Evolutionary conservation across 306 rosid species (phyloP).

Genomic region (Fragaria nilgerrensis): DNA sequence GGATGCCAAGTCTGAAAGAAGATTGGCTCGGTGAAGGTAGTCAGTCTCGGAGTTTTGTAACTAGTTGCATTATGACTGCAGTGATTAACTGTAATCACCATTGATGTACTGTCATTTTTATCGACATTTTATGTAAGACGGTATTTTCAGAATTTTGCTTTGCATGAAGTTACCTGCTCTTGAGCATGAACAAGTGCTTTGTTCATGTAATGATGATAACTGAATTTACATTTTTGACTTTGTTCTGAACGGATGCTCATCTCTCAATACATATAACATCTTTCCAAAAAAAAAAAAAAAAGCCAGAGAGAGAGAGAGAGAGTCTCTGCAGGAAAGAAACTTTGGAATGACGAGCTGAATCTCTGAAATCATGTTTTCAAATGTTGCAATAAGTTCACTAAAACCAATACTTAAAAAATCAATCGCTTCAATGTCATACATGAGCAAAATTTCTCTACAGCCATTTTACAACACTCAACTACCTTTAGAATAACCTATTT

Average conservation of each 20-base stretch:
- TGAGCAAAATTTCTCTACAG: constrained; percentile 37
- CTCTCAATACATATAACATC: no score
- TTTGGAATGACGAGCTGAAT: background rate
- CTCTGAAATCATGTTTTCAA: background rate
- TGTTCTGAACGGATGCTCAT: no score
- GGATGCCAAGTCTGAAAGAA: no score
- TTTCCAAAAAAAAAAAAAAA: no score
- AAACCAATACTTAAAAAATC: background rate
- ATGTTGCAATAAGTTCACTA: background rate
- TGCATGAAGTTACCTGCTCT: background rate
- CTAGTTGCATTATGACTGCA: no score
- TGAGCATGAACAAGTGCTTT: no score
- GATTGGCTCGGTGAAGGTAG: no score
- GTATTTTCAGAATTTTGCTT: background rate
- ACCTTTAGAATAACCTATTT: constrained; percentile 34
- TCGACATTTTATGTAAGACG: background rate
- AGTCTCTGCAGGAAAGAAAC: background rate
- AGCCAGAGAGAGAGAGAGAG: no score
- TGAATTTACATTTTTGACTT: no score
- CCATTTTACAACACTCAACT: constrained; percentile 51
- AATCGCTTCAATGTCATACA: background rate
- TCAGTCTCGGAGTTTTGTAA: no score
- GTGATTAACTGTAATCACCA: background rate
- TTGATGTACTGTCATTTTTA: background rate
- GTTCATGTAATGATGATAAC: no score